Evolutionary conservation across 257 asterid genomes (phyloP).

Genomic region (Ehretia macrophylla): DNA sequence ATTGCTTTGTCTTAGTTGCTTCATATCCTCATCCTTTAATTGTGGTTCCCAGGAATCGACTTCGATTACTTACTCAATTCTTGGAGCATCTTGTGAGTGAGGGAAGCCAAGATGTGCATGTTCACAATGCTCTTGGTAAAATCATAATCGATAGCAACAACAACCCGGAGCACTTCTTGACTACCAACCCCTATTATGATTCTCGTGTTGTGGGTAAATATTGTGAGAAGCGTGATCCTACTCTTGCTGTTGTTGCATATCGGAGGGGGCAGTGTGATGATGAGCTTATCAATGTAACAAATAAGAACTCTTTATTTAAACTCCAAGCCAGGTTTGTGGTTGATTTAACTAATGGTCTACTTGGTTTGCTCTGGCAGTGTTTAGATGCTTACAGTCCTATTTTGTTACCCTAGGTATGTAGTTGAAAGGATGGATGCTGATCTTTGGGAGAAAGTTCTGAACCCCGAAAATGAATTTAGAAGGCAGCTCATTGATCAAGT

Average conservation of each 20-base stretch:
- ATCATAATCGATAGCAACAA: slow-evolving; percentile 96
- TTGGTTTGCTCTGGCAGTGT: slow-evolving; percentile 7
- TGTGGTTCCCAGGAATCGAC: slow-evolving; percentile 75
- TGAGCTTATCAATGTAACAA: slow-evolving; percentile 91
- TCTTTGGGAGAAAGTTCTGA: slow-evolving; percentile 94
- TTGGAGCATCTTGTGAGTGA: slow-evolving; percentile 99
- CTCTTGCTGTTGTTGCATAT: slow-evolving; percentile 99
- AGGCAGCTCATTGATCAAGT: slow-evolving; percentile 99
- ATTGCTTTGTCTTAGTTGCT: slow-evolving; percentile 2
- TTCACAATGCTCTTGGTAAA: slow-evolving; percentile 98
- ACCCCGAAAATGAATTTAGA: slow-evolving; percentile 95
- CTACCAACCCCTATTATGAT: slow-evolving; percentile 97
- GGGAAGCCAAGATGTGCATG: slow-evolving; percentile 99
- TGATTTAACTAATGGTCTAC: slow-evolving; percentile 12
- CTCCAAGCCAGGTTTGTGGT: slow-evolving; percentile 88
- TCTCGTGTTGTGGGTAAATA: slow-evolving; percentile 98
- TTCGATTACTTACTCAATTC: slow-evolving; percentile 94
- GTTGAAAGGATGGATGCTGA: slow-evolving; percentile 99
- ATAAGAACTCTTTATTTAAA: slow-evolving; percentile 91
- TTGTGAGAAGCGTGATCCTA: slow-evolving; percentile 99
- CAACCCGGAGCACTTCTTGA: slow-evolving; percentile 97
- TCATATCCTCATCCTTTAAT: slow-evolving; percentile 19
- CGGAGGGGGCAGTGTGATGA: slow-evolving; percentile 98
- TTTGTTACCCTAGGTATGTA: slow-evolving; percentile 60
- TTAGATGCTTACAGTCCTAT: slow-evolving; percentile 5